A percentile compares a stretch with the other conserved stretches of the same genome.
These are phyloP conservation scores for Ophiosphaerella narmari DNA, from an alignment of 2,329 filamentous ascomycete genomes.

Conservation along the genomic window DNA sequence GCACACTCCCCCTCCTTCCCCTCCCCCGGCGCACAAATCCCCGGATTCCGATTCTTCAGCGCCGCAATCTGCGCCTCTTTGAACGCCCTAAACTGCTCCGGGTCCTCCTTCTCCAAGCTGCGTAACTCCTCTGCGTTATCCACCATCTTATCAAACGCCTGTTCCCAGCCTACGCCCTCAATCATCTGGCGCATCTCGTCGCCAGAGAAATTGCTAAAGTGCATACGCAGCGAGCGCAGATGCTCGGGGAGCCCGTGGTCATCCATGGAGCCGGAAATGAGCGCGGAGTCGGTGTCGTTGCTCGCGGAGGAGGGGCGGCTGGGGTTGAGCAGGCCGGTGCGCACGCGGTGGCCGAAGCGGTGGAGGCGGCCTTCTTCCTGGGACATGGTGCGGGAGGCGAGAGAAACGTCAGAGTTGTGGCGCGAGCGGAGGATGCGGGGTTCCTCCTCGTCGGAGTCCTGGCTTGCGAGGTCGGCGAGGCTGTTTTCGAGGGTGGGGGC, in stretches of 20 bases:
- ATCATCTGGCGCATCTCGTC: conserved; percentile 61
- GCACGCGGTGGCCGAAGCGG: conserved; percentile 68
- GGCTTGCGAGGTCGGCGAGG: conserved; percentile 26
- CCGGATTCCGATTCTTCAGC: conserved; percentile 41
- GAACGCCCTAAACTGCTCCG: conserved; percentile 38
- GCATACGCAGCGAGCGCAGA: conserved; percentile 61
- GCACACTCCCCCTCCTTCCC: conserved; percentile 9
- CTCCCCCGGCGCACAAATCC: conserved; percentile 19
- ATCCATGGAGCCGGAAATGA: conserved; percentile 41
- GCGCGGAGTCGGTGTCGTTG: conserved; percentile 7
- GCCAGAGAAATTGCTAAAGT: conserved; percentile 67
- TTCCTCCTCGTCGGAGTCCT: conserved; percentile 50
- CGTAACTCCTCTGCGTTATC: conserved; percentile 71
- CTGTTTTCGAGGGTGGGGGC: conserved; percentile 38
- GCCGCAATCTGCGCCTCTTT: conserved; percentile 46
- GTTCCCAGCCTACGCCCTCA: conserved; percentile 63
- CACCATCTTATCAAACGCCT: conserved; percentile 65
- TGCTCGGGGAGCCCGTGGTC: conserved; percentile 44
- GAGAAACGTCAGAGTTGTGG: conserved; percentile 68
- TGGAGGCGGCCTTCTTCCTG: conserved; percentile 74
- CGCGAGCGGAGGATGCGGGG: conserved; percentile 58
- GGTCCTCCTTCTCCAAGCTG: conserved; percentile 55
- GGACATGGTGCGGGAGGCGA: conserved; percentile 66
- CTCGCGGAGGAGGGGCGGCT: conserved; percentile 30
- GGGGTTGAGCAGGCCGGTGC: conserved; percentile 62